Percentiles rank a stretch among this genome's conserved stretches.
phyloP scores from a whole-genome alignment of 768 basidiomycete species.

The Candolleomyces eurysporus region DNA sequence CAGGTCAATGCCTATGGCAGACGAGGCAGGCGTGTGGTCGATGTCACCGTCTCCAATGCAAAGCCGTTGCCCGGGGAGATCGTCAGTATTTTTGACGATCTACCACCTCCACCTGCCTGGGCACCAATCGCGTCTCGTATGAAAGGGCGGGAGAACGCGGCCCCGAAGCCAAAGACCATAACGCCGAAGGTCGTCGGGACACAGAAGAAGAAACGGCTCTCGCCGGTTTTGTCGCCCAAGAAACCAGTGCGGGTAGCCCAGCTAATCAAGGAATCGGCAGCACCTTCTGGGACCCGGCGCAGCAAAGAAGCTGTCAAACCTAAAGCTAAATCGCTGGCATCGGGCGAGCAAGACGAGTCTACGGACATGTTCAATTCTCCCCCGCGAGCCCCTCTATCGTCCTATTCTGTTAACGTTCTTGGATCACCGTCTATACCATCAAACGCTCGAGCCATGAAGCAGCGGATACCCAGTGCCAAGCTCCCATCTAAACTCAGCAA shows the following conservation, averaged over 20 bases:
- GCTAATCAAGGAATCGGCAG: constrained; percentile 21
- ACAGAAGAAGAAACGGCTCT: constrained; percentile 38
- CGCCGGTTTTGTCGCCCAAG: constrained; percentile 33
- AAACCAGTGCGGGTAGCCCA: constrained; percentile 30
- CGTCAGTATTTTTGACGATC: constrained; percentile 42
- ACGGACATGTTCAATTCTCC: constrained; percentile 19
- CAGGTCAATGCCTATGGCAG: constrained; percentile 66
- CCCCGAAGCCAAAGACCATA: constrained; percentile 1
- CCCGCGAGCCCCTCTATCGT: constrained; percentile 30
- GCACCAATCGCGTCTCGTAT: constrained; percentile 11
- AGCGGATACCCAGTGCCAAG: constrained; percentile 21
- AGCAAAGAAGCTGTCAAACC: constrained; percentile 15
- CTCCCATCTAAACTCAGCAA: constrained; percentile 31
- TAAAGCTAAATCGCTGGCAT: constrained; percentile 12
- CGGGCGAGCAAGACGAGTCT: constrained; percentile 3
- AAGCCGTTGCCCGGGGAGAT: constrained; percentile 25
- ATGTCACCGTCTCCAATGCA: constrained; percentile 27
- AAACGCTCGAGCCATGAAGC: constrained; percentile 20
- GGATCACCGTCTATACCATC: constrained; percentile 35
- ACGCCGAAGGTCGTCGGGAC: constrained; percentile 16
- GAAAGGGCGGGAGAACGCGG: constrained; percentile 15
- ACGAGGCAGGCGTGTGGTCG: constrained; percentile 59
- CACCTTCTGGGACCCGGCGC: constrained; percentile 1
- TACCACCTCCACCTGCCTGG: constrained; percentile 37
- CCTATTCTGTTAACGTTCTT: constrained; percentile 28